Conservation (phyloP, 2,329 filamentous ascomycete genomes). For the Cyclaneusma minus region DNA sequence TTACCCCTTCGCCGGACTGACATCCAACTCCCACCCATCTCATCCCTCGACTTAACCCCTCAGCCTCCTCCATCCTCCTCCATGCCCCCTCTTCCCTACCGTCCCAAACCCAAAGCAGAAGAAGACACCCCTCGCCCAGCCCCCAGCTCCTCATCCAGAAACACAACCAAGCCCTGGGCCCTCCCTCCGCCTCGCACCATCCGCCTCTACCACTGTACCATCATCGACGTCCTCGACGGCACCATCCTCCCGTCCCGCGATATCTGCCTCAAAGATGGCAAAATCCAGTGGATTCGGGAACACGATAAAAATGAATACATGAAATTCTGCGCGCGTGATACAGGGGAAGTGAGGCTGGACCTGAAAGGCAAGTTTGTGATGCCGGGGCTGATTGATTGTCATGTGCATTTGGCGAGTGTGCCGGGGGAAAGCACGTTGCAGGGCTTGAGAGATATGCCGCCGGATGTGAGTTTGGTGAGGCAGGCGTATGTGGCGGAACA, state of each 20-base stretch:
- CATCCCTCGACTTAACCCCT: no score
- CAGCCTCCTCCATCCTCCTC: no score
- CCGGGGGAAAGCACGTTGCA: conserved; percentile 24
- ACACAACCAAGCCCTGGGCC: conserved; percentile 15
- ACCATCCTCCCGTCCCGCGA: conserved; percentile 13
- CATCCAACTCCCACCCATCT: no score
- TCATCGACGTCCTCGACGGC: conserved; percentile 23
- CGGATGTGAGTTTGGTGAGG: conserved; percentile 22
- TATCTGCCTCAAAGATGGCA: conserved; percentile 20
- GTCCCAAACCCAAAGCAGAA: no score
- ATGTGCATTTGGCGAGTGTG: conserved; percentile 30
- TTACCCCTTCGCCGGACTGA: no score
- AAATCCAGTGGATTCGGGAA: conserved; percentile 16
- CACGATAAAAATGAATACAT: conserved; percentile 2
- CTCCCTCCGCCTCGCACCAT: conserved; percentile 11
- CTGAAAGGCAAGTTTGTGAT: conserved; percentile 27
- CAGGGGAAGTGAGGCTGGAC: no score
- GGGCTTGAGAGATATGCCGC: conserved; percentile 20
- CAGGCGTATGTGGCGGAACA: conserved; percentile 30
- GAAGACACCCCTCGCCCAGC: no score
- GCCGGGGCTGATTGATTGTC: conserved; percentile 35
- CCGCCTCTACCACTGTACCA: conserved; percentile 25
- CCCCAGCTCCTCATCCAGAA: background rate
- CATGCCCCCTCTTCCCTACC: no score
- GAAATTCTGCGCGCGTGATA: conserved; percentile 12